Conservation (phyloP, 805 yeast species). For the Peterozyma xylosa region DNA sequence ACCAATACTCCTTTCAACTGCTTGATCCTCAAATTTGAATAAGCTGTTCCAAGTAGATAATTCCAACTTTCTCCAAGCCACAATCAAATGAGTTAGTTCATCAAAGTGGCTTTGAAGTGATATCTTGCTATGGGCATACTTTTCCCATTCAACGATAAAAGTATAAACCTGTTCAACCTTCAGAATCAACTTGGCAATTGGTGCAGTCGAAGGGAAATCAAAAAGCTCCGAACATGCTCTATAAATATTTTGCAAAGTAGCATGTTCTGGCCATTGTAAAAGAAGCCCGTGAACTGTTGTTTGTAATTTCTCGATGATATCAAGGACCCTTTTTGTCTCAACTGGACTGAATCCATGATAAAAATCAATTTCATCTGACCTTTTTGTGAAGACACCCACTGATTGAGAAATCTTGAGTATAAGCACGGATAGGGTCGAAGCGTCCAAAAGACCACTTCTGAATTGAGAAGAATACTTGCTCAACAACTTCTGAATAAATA, state of each 20-base stretch:
- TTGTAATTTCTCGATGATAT: constrained; percentile 34
- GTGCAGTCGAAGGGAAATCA: constrained; percentile 52
- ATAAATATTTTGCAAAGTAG: constrained; percentile 64
- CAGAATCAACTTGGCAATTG: constrained; percentile 70
- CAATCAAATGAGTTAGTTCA: constrained; percentile 58
- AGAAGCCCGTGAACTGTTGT: constrained; percentile 39
- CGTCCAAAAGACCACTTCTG: constrained; percentile 14
- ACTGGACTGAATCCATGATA: constrained; percentile 54
- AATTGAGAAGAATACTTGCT: constrained; percentile 15
- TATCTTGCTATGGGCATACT: constrained; percentile 76
- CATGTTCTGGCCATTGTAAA: constrained; percentile 90
- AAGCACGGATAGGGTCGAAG: constrained; percentile 26
- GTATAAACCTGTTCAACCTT: constrained; percentile 85
- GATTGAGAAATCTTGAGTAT: constrained; percentile 25
- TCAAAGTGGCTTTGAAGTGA: constrained; percentile 51
- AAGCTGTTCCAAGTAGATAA: constrained; percentile 78
- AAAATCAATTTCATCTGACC: constrained; percentile 38
- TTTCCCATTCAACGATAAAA: constrained; percentile 86
- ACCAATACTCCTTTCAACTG: constrained; percentile 43
- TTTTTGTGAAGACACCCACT: constrained; percentile 19
- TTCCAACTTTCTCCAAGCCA: constrained; percentile 88
- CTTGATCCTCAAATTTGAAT: constrained; percentile 55
- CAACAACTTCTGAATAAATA: constrained; percentile 22
- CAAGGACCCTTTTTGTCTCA: constrained; percentile 57
- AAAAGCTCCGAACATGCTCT: constrained; percentile 62